A percentile compares a stretch with the other conserved stretches of the same genome.
phyloP scores from a whole-genome alignment of 768 basidiomycete genomes.

The Suillus subalutaceus region DNA sequence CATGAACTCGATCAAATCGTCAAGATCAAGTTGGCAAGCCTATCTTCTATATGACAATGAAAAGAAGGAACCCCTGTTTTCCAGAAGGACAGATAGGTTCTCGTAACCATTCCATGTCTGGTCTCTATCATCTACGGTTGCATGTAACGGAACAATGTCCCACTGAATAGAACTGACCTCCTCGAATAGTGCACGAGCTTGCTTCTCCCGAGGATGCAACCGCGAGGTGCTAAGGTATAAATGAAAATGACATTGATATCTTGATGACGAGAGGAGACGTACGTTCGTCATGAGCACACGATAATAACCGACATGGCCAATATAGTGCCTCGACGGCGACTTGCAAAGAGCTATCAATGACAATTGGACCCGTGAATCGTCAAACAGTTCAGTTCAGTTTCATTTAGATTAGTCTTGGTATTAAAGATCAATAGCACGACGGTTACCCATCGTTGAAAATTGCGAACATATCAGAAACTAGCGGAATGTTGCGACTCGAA shows the following conservation, averaged over 20 bases:
- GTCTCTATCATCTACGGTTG: not conserved
- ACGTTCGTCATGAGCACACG: not conserved
- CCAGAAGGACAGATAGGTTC: slow-evolving; percentile 2
- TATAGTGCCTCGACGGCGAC: not conserved
- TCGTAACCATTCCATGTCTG: not conserved
- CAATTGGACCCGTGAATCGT: not conserved
- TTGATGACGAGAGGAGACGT: not conserved
- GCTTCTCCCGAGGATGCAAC: not conserved
- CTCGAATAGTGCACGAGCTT: not conserved
- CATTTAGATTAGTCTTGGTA: not conserved
- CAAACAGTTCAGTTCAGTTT: not conserved
- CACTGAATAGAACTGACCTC: not conserved
- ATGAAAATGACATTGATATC: not conserved
- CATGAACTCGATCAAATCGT: slow-evolving; percentile 6
- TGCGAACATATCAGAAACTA: not conserved
- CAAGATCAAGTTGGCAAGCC: not conserved
- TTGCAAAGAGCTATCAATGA: not conserved
- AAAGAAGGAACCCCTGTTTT: slow-evolving; percentile 4
- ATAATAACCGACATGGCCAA: not conserved
- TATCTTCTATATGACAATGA: not conserved
- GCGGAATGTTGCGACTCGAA: not conserved
- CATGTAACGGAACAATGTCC: not conserved
- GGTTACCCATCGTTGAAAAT: not conserved
- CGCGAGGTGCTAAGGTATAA: not conserved
- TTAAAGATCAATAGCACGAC: not conserved